Evolutionary conservation across 305 asterid genomes (phyloP).

Genomic region (Andrographis paniculata): DNA sequence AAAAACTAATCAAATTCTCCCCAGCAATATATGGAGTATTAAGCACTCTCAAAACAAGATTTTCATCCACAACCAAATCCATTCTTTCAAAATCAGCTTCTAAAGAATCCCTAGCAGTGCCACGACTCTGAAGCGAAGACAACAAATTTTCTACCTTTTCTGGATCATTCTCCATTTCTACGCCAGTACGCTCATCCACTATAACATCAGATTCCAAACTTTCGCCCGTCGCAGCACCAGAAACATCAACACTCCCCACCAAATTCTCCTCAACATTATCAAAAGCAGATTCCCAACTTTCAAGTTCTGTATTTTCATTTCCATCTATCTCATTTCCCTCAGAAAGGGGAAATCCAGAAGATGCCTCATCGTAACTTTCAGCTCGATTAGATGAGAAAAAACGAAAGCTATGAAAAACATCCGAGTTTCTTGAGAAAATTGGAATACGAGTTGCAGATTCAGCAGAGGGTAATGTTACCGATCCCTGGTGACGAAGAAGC

Average conservation of each 20-base stretch:
- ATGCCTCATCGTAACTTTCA: constrained; percentile 26
- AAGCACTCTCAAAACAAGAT: constrained; percentile 47
- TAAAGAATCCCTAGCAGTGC: constrained; percentile 28
- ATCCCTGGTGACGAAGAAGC: constrained; percentile 15
- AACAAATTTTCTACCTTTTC: constrained; percentile 45
- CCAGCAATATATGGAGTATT: constrained; percentile 44
- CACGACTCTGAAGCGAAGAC: constrained; percentile 65
- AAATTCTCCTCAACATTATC: constrained; percentile 16
- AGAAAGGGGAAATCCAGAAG: constrained; percentile 19
- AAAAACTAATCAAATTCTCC: constrained; percentile 55
- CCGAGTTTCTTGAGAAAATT: constrained; percentile 18
- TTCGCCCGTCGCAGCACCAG: constrained; percentile 17
- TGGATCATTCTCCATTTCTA: constrained; percentile 24
- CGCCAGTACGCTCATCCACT: constrained; percentile 23
- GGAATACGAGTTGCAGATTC: constrained; percentile 28
- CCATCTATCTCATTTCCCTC: constrained; percentile 27
- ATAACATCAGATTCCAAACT: constrained; percentile 13
- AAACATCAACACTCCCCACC: constrained; percentile 16
- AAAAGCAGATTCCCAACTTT: constrained; percentile 21
- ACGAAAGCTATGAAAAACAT: constrained; percentile 21
- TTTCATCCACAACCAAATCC: constrained; percentile 45
- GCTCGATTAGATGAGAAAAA: constrained; percentile 37
- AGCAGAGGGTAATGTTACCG: constrained; percentile 18
- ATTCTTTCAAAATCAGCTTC: constrained; percentile 39
- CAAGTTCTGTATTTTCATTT: constrained; percentile 18